phyloP scores from a whole-genome alignment of 805 yeast species.

The Wickerhamia fluorescens region DNA sequence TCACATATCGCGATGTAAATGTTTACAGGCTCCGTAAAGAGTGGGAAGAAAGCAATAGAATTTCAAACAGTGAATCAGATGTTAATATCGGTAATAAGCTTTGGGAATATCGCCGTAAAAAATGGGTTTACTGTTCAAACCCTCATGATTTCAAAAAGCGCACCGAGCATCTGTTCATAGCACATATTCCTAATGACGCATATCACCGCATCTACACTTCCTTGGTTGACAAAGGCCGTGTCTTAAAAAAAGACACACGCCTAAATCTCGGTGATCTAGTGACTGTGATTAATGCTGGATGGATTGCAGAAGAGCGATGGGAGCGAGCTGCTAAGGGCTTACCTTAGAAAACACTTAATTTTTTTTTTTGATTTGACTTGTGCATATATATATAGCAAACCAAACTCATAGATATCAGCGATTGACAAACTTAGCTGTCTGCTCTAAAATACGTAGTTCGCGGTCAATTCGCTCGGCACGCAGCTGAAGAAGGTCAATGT shows the following conservation, averaged over 20 bases:
- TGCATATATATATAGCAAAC: background rate
- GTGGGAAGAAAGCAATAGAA: conserved; percentile 21
- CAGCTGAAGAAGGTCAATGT: conserved; percentile 8
- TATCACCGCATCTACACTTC: conserved; percentile 59
- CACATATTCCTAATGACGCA: conserved; percentile 40
- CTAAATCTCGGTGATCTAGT: conserved; percentile 70
- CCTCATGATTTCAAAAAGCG: conserved; percentile 7
- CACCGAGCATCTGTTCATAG: conserved; percentile 14
- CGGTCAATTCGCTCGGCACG: conserved; percentile 68
- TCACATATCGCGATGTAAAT: conserved; percentile 19
- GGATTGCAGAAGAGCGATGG: conserved; percentile 78
- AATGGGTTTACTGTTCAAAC: conserved; percentile 51
- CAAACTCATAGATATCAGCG: background rate
- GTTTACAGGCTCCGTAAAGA: conserved; percentile 22
- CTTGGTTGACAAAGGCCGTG: conserved; percentile 63
- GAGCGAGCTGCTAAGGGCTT: conserved; percentile 41
- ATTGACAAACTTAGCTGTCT: conserved; percentile 29
- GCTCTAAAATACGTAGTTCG: conserved; percentile 63
- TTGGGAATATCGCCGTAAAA: conserved; percentile 65
- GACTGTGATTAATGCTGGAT: conserved; percentile 71
- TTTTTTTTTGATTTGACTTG: too few relatives aligned
- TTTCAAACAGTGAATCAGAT: conserved; percentile 6
- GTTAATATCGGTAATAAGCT: conserved; percentile 1
- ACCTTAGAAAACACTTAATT: conserved; percentile 15
- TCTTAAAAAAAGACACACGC: conserved; percentile 50